Conservation (phyloP, 106 monocot genomes). For the Agapanthus africanus region DNA sequence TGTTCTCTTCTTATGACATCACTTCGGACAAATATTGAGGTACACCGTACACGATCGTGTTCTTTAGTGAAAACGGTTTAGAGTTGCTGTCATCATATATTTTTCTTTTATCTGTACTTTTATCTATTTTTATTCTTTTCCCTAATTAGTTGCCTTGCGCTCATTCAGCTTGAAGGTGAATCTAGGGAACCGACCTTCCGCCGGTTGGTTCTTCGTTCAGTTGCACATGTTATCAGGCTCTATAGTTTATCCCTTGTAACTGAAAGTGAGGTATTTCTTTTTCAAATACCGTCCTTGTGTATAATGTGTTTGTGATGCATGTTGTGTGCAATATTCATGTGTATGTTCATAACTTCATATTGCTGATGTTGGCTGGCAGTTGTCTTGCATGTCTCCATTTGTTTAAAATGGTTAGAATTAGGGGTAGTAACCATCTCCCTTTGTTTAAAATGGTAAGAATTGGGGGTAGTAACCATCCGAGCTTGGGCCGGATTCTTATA, state of each 20-base stretch:
- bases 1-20: conserved; percentile 99
- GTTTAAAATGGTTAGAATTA: background rate
- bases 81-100: background rate
- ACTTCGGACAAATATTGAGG: conserved; percentile 86
- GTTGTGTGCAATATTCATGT: background rate
- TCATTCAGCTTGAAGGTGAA: conserved; percentile 80
- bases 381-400: background rate
- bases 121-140: background rate
- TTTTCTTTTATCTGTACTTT: background rate
- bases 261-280: conserved; percentile 79
- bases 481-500: too few species aligned
- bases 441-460: too few species aligned
- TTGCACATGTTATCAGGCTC: conserved; percentile 88
- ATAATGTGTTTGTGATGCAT: background rate
- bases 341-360: background rate
- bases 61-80: background rate
- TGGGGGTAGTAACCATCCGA: too few species aligned
- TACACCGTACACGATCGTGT: conserved; percentile 17
- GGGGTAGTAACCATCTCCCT: too few species aligned
- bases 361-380: background rate
- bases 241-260: conserved; percentile 84
- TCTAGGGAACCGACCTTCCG: conserved; percentile 81
- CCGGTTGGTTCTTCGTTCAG: conserved; percentile 82
- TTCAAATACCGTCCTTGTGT: background rate
- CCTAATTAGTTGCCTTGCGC: conserved; percentile 6